Base-by-base conservation (phyloP, 208 protist genomes). In the Leptomonas pyrrhocoris region DNA sequence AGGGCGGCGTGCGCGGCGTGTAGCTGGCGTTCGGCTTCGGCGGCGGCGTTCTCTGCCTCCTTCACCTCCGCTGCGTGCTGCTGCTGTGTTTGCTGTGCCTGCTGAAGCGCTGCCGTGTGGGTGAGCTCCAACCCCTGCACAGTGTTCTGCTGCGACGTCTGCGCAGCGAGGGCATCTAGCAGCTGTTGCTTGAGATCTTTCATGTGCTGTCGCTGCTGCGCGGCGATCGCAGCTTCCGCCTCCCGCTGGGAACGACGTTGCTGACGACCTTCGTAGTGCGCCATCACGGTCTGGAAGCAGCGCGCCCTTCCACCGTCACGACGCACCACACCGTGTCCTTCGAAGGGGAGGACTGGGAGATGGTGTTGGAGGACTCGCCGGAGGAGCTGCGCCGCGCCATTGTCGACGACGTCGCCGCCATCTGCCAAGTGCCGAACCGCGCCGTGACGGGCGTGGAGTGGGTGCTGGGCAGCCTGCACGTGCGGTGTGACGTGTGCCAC, bases 401-500 rank as follows among this genome's bases (percentile, higher is more conserved):
- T 59, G 25, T 78, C 45, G 57, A 71, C 13, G 82, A 87, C 48
- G 60, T 68, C 36, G 71, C 77, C 6, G 55, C 45, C 46, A 67
- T 76, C 45, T 83, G 77, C 40, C 45, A 64, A 18, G 59, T 83
- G 31, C 78, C 79, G n/a, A 77, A 70, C 45, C 54, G 71, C 31
- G 73, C 60, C 59, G 49, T 86, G 54, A 61, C 59, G 31, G 30
- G 71, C 40, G 64, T 90, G 27, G 19, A 5, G 43, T 60, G 70
- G 43, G 54, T 55, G 30, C 36, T 77, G n/a, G 74, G 67, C 59
- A 74, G 70, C 23, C 68, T 86, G 43, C 74, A 83, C 51, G 75
- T 74, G 28, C 18, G 66, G 15, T 83, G 77, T 49, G 62, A 70
- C 49, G 73, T 86, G 15, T 36, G 60, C 60, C 84, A 90, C 72